phyloP scores from a whole-genome alignment of 176 grass and related monocot species.

The Bolboschoenus planiculmis region DNA sequence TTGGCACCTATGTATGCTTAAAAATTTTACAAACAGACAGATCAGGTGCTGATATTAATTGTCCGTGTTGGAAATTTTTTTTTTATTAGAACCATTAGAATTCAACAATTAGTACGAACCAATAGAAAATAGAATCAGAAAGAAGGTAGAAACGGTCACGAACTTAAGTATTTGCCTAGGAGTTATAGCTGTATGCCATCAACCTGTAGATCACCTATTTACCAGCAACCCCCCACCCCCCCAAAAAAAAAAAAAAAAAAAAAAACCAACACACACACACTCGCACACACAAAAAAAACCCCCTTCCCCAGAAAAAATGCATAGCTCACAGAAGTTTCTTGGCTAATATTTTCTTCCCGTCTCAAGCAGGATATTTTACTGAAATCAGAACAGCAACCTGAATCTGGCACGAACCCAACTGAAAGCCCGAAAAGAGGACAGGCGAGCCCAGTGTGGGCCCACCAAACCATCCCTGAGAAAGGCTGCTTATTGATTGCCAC shows the following conservation, averaged over 20 bases:
- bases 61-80: background rate
- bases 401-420: background rate
- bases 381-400: background rate
- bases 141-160: background rate
- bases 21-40: background rate
- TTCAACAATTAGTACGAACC: background rate
- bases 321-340: background rate
- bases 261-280: too few relatives aligned
- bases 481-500: conserved; percentile 77
- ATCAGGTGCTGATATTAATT: background rate
- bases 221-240: too few relatives aligned
- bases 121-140: background rate
- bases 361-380: conserved; percentile 33
- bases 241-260: too few relatives aligned
- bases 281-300: too few relatives aligned
- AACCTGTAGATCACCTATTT: background rate
- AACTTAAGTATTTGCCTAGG: background rate
- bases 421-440: conserved; percentile 7
- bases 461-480: conserved; percentile 69
- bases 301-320: background rate
- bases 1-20: background rate
- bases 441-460: conserved; percentile 69
- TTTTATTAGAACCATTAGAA: background rate
- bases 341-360: background rate
- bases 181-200: background rate